phyloP scores from a whole-genome alignment of 1,139 yeast species.

The Taphrina confusa region DNA sequence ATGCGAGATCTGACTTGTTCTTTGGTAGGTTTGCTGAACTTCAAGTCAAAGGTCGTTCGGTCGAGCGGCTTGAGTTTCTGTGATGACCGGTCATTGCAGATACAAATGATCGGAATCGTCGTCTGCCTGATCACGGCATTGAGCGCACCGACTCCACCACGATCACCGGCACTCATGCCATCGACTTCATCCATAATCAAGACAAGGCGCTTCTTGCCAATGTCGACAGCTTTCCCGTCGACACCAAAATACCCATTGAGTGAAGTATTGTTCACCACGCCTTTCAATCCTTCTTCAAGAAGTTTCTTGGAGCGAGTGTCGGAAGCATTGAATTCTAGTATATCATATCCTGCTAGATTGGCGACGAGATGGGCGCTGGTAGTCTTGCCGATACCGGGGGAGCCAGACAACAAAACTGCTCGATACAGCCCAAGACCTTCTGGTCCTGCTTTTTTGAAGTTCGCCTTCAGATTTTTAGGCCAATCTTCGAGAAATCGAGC shows the following conservation, averaged over 20 bases:
- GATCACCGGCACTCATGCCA: slow-evolving; percentile 98
- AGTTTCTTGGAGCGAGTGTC: slow-evolving; percentile 81
- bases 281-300: slow-evolving; percentile 52
- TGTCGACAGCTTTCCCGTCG: slow-evolving; percentile 45
- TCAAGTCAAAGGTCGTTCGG: slow-evolving; percentile 74
- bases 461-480: slow-evolving; percentile 56
- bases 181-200: slow-evolving; percentile 98
- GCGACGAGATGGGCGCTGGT: slow-evolving; percentile 87
- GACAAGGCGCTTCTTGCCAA: slow-evolving; percentile 60
- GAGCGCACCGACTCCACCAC: slow-evolving; percentile 96
- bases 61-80: slow-evolving; percentile 98
- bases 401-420: slow-evolving; percentile 86
- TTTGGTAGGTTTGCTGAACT: slow-evolving; percentile 86
- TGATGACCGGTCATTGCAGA: slow-evolving; percentile 86
- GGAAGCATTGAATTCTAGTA: slow-evolving; percentile 88
- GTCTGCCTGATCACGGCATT: slow-evolving; percentile 85
- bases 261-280: slow-evolving; percentile 77
- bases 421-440: slow-evolving; percentile 65
- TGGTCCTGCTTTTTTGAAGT: slow-evolving; percentile 58
- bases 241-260: slow-evolving; percentile 71
- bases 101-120: slow-evolving; percentile 81
- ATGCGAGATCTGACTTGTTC: slow-evolving; percentile 76
- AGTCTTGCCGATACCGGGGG: slow-evolving; percentile 97
- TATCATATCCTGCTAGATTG: slow-evolving; percentile 72
- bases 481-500: slow-evolving; percentile 76